These are phyloP conservation scores for Medakamo hakoo DNA, from an alignment of 139 green algal genomes.

Conservation along the genomic window DNA sequence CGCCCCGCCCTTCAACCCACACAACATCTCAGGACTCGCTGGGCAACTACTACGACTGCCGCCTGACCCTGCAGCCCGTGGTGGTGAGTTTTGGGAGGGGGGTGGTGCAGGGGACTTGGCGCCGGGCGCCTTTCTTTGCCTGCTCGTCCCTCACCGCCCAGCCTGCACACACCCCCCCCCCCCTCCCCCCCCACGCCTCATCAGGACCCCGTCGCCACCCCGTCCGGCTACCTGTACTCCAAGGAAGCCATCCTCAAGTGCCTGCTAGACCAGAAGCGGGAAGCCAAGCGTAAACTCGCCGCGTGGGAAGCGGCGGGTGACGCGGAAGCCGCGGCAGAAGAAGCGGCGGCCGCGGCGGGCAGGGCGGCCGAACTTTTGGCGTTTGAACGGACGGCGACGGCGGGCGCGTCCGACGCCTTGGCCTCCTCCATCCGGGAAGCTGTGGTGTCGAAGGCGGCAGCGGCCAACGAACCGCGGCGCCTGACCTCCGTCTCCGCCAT, in stretches of 20 bases:
- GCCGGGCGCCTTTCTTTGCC: background rate
- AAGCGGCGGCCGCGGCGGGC: constrained; percentile 22
- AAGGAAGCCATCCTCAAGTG: constrained; percentile 72
- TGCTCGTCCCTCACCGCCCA: background rate
- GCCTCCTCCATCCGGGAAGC: constrained; percentile 13
- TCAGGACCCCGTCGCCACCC: constrained; percentile 70
- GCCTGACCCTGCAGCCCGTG: constrained; percentile 57
- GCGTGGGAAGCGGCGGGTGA: constrained; percentile 37
- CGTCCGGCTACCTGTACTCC: constrained; percentile 64
- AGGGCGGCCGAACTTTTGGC: constrained; percentile 48
- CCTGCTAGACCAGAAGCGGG: constrained; percentile 73
- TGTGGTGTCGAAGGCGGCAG: constrained; percentile 28
- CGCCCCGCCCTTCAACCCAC: background rate
- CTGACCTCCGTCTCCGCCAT: constrained; percentile 36
- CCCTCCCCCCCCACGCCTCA: background rate
- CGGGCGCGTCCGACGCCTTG: constrained; percentile 41
- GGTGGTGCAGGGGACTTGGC: no score
- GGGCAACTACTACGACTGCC: constrained; percentile 78
- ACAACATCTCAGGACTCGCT: constrained; percentile 50
- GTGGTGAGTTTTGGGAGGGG: no score
- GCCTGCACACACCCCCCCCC: background rate
- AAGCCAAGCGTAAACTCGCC: constrained; percentile 56
- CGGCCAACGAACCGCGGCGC: constrained; percentile 25
- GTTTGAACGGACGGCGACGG: constrained; percentile 74
- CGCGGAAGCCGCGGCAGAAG: background rate